Evolutionary conservation across 1,284 basidiomycete genomes (phyloP).

Genomic region (Cerioporus squamosus): DNA sequence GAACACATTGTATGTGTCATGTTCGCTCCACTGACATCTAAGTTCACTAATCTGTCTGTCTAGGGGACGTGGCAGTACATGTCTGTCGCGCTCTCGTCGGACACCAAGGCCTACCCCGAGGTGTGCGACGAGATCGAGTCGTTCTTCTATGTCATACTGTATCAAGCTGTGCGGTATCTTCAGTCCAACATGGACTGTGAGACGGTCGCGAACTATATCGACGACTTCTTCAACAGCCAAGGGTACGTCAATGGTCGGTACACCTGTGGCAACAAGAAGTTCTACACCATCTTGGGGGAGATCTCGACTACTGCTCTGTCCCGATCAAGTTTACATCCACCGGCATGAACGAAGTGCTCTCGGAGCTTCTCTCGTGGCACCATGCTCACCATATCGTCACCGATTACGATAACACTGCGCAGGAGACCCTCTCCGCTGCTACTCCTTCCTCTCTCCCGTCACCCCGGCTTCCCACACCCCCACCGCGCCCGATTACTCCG

Average conservation of each 20-base stretch:
- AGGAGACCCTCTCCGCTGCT: no score
- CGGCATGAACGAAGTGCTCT: not conserved
- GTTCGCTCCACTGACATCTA: not conserved
- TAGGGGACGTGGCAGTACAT: constrained; percentile 9
- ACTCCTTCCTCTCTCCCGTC: no score
- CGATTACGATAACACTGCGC: not conserved
- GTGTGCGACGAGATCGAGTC: constrained; percentile 6
- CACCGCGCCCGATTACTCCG: no score
- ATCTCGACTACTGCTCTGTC: not conserved
- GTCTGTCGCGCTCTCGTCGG: not conserved
- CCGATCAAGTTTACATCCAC: not conserved
- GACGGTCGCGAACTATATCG: not conserved
- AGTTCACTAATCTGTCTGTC: not conserved
- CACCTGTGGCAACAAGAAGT: not conserved
- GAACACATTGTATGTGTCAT: not conserved
- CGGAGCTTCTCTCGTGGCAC: not conserved
- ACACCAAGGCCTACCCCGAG: not conserved
- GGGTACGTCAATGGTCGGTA: not conserved
- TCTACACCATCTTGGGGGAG: not conserved
- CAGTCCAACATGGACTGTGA: not conserved
- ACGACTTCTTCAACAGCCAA: not conserved
- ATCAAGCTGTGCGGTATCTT: constrained; percentile 5
- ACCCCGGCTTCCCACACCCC: no score
- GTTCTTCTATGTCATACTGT: constrained; percentile 6
- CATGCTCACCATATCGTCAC: not conserved